These are phyloP conservation scores for Allium sativum DNA, from an alignment of 106 monocot species.

Conservation along the genomic window DNA sequence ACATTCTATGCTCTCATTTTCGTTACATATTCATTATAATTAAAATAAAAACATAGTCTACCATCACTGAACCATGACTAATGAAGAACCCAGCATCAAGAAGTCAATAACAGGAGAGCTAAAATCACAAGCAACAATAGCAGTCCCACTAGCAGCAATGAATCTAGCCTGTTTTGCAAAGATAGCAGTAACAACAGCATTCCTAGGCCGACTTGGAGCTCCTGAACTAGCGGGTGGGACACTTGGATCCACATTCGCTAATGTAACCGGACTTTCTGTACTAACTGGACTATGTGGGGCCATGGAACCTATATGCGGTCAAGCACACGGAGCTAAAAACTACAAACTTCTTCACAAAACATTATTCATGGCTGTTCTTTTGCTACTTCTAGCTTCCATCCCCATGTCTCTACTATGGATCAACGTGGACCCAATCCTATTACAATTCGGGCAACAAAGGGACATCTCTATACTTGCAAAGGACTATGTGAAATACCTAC, in stretches of 20 bases:
- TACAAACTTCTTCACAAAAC: slow-evolving; percentile 54
- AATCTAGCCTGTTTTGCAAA: slow-evolving; percentile 46
- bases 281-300: slow-evolving; percentile 43
- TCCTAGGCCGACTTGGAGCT: slow-evolving; percentile 37
- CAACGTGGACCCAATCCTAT: slow-evolving; percentile 49
- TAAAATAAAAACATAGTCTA: no score
- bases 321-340: slow-evolving; percentile 77
- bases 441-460: slow-evolving; percentile 42
- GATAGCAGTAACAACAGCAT: slow-evolving; percentile 34
- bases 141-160: slow-evolving; percentile 24
- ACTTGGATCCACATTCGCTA: slow-evolving; percentile 58
- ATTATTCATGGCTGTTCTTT: slow-evolving; percentile 51
- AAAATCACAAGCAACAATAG: slow-evolving; percentile 23
- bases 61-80: no score
- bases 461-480: slow-evolving; percentile 47
- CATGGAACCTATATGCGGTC: slow-evolving; percentile 88
- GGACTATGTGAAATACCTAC: slow-evolving; percentile 39
- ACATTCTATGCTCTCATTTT: no score
- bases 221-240: slow-evolving; percentile 43
- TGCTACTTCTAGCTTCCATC: slow-evolving; percentile 48
- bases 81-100: neutral
- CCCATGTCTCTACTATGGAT: slow-evolving; percentile 77
- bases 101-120: slow-evolving; percentile 21
- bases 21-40: no score
- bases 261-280: slow-evolving; percentile 60